These are phyloP conservation scores for Ascochyta viciae-villosae DNA, from an alignment of 2,329 filamentous ascomycete genomes.

Conservation along the genomic window DNA sequence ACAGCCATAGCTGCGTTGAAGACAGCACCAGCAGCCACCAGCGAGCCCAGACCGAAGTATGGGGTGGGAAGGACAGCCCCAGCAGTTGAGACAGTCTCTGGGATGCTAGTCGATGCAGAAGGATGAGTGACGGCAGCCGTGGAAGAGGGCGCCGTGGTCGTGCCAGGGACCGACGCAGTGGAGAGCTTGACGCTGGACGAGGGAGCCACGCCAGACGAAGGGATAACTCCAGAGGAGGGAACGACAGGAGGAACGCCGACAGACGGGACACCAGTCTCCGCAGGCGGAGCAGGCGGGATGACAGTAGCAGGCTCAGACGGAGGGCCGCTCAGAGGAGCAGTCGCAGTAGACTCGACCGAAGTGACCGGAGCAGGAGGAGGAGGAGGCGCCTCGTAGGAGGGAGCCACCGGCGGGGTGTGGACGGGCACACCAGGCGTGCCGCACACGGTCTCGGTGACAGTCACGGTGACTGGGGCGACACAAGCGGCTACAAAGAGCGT, in stretches of 20 bases:
- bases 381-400: conserved; percentile 17
- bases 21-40: conserved; percentile 31
- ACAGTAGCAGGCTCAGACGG: conserved; percentile 13
- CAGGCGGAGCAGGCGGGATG: conserved; percentile 16
- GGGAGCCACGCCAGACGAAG: conserved; percentile 3
- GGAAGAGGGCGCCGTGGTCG: conserved; percentile 19
- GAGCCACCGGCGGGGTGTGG: conserved; percentile 17
- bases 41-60: conserved; percentile 26
- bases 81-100: conserved; percentile 20
- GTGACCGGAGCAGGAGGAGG: conserved; percentile 16
- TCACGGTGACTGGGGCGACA: conserved; percentile 32
- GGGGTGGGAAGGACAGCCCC: conserved; percentile 29
- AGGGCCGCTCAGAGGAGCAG: conserved; percentile 21
- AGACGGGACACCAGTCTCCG: conserved; percentile 12
- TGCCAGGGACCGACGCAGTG: conserved; percentile 6
- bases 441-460: conserved; percentile 37
- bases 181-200: conserved; percentile 11
- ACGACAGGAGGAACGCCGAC: conserved; percentile 2
- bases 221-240: conserved; percentile 10
- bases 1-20: conserved; percentile 26
- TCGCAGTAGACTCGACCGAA: conserved; percentile 23
- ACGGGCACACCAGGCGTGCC: conserved; percentile 18
- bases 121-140: conserved; percentile 18
- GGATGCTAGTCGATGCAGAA: conserved; percentile 10
- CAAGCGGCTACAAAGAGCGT: conserved; percentile 21